Conservation (phyloP, 2,329 filamentous ascomycete genomes). For the Atkinsonella hypoxylon region DNA sequence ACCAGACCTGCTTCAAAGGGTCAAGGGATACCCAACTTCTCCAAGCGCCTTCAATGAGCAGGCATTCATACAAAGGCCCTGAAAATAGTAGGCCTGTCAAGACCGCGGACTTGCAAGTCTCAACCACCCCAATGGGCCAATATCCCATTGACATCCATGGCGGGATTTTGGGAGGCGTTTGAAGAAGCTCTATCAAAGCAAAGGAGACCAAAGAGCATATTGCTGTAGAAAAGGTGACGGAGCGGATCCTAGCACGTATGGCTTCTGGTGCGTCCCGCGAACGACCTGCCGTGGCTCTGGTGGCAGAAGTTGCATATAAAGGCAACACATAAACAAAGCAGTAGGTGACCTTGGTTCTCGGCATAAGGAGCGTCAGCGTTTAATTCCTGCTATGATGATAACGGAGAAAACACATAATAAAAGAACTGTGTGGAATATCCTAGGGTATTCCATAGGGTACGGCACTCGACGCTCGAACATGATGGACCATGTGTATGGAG, state of each 20-base stretch:
- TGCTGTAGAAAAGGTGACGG: slow-evolving; percentile 64
- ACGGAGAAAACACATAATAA: not conserved
- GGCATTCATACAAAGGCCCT: slow-evolving; percentile 71
- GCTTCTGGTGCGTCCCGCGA: slow-evolving; percentile 82
- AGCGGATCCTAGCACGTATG: slow-evolving; percentile 74
- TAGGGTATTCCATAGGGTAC: not conserved
- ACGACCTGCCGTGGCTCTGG: slow-evolving; percentile 65
- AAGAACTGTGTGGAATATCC: not conserved
- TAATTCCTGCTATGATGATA: too few species aligned
- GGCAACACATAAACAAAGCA: slow-evolving; percentile 84
- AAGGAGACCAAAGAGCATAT: slow-evolving; percentile 56
- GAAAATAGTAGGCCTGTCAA: slow-evolving; percentile 71
- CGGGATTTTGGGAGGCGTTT: not conserved
- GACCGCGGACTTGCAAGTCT: slow-evolving; percentile 51
- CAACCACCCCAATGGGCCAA: slow-evolving; percentile 60
- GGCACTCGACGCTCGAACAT: not conserved
- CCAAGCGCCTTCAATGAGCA: slow-evolving; percentile 63
- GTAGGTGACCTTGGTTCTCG: slow-evolving; percentile 47
- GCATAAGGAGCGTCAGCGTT: not conserved
- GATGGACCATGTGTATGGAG: not conserved
- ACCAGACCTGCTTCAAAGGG: slow-evolving; percentile 46
- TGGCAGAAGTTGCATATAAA: slow-evolving; percentile 72
- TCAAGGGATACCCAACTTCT: slow-evolving; percentile 46
- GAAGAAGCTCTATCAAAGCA: slow-evolving; percentile 38
- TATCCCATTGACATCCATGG: slow-evolving; percentile 59